Conservation (phyloP, 202 grass and related monocot species). For the Saccharum hybrid region DNA sequence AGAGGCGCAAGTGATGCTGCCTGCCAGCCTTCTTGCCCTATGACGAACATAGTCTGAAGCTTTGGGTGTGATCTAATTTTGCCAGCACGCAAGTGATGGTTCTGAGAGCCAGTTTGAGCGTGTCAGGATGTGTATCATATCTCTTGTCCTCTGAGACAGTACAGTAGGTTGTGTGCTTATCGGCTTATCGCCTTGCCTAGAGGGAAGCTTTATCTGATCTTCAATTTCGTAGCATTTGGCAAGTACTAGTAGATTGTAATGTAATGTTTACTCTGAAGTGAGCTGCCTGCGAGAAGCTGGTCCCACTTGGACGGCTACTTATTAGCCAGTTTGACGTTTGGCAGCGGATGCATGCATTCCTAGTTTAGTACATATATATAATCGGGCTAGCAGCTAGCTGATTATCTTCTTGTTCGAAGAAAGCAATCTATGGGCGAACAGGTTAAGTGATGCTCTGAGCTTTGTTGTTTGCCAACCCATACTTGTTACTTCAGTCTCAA, state of each 20-base stretch:
- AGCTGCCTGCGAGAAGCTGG: not conserved
- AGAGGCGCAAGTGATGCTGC: slow-evolving; percentile 40
- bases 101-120: not conserved
- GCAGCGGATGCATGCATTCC: too few species aligned
- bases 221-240: not conserved
- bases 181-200: not conserved
- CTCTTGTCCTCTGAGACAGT: not conserved
- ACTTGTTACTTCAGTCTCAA: too few species aligned
- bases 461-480: too few species aligned
- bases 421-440: too few species aligned
- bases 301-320: not conserved
- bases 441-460: too few species aligned
- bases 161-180: not conserved
- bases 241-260: not conserved
- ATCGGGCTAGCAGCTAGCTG: too few species aligned
- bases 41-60: not conserved
- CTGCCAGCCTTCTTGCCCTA: not conserved
- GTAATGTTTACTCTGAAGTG: not conserved
- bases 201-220: not conserved
- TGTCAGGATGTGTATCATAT: not conserved
- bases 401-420: too few species aligned
- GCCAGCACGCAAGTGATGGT: not conserved
- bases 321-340: not conserved
- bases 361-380: too few species aligned
- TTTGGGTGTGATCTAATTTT: not conserved